phyloP scores from a whole-genome alignment of 352 stramenopile genomes.

The Halophytophthora polymorphica region DNA sequence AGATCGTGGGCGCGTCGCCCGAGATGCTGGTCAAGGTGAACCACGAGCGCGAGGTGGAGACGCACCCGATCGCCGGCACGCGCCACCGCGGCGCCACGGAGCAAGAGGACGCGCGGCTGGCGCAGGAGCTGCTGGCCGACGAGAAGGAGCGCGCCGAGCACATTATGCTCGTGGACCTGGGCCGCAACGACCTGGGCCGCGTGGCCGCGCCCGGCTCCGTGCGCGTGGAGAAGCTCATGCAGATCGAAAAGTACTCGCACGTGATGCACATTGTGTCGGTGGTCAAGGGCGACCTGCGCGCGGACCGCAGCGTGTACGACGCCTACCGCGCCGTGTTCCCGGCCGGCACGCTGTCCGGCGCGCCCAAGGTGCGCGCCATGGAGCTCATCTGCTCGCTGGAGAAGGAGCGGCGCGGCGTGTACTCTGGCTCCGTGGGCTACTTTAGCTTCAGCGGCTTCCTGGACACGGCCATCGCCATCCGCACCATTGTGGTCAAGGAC shows the following conservation, averaged over 20 bases:
- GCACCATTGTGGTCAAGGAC: slow-evolving; percentile 83
- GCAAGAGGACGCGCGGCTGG: slow-evolving; percentile 82
- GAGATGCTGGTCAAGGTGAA: slow-evolving; percentile 91
- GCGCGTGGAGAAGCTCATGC: slow-evolving; percentile 83
- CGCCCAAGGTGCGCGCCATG: slow-evolving; percentile 88
- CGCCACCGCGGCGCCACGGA: slow-evolving; percentile 80
- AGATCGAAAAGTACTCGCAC: slow-evolving; percentile 91
- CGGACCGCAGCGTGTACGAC: slow-evolving; percentile 85
- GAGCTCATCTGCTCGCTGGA: slow-evolving; percentile 87
- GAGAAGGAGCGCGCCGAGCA: slow-evolving; percentile 90
- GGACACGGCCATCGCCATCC: slow-evolving; percentile 88
- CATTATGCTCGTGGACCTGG: slow-evolving; percentile 92
- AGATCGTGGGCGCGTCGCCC: slow-evolving; percentile 83
- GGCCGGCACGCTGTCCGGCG: slow-evolving; percentile 83
- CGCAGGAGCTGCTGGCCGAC: slow-evolving; percentile 73
- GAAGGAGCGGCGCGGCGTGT: slow-evolving; percentile 77
- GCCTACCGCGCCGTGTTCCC: slow-evolving; percentile 89
- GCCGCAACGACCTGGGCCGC: slow-evolving; percentile 87
- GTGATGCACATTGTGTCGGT: slow-evolving; percentile 92
- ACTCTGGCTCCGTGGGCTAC: slow-evolving; percentile 85
- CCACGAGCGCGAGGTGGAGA: slow-evolving; percentile 81
- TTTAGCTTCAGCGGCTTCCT: slow-evolving; percentile 85
- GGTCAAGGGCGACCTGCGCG: slow-evolving; percentile 76
- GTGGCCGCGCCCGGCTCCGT: slow-evolving; percentile 81
- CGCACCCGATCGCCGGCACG: slow-evolving; percentile 88